phyloP scores from a whole-genome alignment of 257 asterid genomes.

The Penstemon davidsonii region DNA sequence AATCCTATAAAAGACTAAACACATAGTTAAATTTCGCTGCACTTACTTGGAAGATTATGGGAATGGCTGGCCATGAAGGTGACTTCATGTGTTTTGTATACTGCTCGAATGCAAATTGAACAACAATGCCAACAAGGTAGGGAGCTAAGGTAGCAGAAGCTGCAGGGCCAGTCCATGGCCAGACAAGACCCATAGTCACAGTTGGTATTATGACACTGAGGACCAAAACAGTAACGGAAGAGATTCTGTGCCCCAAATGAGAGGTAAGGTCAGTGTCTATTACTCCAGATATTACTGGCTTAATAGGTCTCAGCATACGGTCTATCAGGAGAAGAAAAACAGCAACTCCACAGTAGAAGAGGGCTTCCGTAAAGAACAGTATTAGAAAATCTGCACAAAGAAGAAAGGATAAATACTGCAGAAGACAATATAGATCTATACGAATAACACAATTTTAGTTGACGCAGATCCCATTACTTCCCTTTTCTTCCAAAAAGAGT shows the following conservation, averaged over 20 bases:
- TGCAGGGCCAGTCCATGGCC: constrained; percentile 99
- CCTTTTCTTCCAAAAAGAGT: neutral
- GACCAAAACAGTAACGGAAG: constrained; percentile 77
- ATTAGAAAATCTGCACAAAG: constrained; percentile 81
- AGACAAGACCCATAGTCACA: constrained; percentile 92
- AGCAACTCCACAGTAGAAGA: constrained; percentile 91
- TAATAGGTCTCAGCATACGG: constrained; percentile 54
- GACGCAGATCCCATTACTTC: neutral
- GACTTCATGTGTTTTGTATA: constrained; percentile 68
- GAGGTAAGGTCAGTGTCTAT: constrained; percentile 38
- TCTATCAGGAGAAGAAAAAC: constrained; percentile 71
- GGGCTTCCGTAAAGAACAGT: constrained; percentile 94
- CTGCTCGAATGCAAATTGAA: constrained; percentile 88
- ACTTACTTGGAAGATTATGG: constrained; percentile 83
- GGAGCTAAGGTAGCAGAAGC: constrained; percentile 99
- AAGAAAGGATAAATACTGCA: constrained; percentile 15
- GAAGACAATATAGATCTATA: constrained; percentile 2
- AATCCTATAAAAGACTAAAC: neutral
- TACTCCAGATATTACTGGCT: constrained; percentile 37
- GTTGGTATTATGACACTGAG: constrained; percentile 80
- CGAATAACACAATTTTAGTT: neutral
- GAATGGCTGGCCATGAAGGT: constrained; percentile 86
- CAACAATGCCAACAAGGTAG: constrained; percentile 86
- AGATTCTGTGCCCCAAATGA: constrained; percentile 59
- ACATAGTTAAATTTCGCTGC: neutral